Evolutionary conservation across 2,329 filamentous ascomycete species (phyloP), one percentile per base, ranked within the genome.

Genomic region (Fusarium torulosum): DNA sequence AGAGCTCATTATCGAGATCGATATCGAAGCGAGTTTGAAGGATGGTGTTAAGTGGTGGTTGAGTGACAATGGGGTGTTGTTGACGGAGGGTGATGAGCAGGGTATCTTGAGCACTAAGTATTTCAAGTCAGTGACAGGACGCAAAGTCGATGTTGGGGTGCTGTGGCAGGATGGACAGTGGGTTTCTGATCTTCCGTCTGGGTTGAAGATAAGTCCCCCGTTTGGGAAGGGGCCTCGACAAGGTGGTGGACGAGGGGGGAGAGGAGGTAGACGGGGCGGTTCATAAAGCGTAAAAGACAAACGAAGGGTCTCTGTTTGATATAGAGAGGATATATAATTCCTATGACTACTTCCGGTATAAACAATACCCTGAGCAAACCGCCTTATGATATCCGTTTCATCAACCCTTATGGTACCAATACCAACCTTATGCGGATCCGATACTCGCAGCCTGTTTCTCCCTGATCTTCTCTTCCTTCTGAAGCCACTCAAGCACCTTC

Each of bases 1-100:
- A 7, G 90, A 96, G 79, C 79, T 96, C 40, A 75, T 97, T 65
- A 85, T 97, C 27, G 92, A 92, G 78, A 81, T 97, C 57, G 89
- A 97, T 78, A 79, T 97, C 27, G 79, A 82, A 77, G 82, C 82
- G 73, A 90, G 92, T 70, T 75, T 97, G 72, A 79, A 80, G 41
- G 88, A 87, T 53, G 84, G 80, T 7, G 83, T 93, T 66, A 83
- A 84, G 74, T 97, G 94, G 86, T 96, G 91, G 88, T 77, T 88
- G 63, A 93, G 91, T 75, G 90, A 91, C 70, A 95, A 95, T 74
- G 90, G 88, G 3, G 92, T 95, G 10, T 84, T 94, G 64, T 79
- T 95, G 67, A 90, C 86, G 4, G 87, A 88, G 72, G 88, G 80
- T 52, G 81, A 79, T 60, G 86, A 79, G 45, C 79, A 87, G 6